Percentiles rank a stretch among this genome's conserved stretches.
Conservation (phyloP, 2,329 filamentous ascomycete genomes). For the Xylaria sp. region DNA sequence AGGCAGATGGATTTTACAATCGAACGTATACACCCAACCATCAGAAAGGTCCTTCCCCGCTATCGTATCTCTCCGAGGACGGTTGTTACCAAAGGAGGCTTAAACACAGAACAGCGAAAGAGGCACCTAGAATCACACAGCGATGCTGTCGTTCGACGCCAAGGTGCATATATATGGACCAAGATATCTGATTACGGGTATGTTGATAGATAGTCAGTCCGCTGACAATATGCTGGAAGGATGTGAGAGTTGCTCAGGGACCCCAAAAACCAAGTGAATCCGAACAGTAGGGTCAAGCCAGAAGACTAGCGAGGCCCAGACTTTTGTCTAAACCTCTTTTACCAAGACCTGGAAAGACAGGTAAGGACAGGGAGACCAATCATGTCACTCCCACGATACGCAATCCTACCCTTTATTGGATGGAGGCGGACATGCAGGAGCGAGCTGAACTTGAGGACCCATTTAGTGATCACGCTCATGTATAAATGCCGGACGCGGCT, state of each 20-base stretch:
- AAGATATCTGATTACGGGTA: neutral
- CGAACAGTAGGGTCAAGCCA: neutral
- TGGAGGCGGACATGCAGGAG: slow-evolving; percentile 45
- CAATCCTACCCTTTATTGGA: slow-evolving; percentile 37
- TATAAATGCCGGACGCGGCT: slow-evolving; percentile 14
- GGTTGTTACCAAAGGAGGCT: slow-evolving; percentile 7
- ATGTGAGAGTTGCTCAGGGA: slow-evolving; percentile 3
- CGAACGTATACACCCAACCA: slow-evolving; percentile 6
- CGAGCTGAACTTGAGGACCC: slow-evolving; percentile 47
- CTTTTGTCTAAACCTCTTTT: slow-evolving; percentile 20
- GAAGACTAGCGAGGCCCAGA: slow-evolving; percentile 19
- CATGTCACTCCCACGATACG: slow-evolving; percentile 23
- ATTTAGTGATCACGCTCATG: slow-evolving; percentile 19
- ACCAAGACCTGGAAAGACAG: slow-evolving; percentile 21
- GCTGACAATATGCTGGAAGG: neutral
- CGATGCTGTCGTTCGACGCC: slow-evolving; percentile 1
- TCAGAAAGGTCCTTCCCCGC: neutral
- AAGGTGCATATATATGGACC: slow-evolving; percentile 12
- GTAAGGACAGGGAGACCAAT: slow-evolving; percentile 39
- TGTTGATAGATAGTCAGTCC: neutral
- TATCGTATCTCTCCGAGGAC: slow-evolving; percentile 12
- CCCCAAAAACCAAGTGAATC: neutral
- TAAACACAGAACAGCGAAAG: neutral
- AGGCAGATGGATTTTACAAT: neutral
- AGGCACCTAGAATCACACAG: neutral